Base-by-base conservation (phyloP, 208 protist species). In the Angomonas deanei region DNA sequence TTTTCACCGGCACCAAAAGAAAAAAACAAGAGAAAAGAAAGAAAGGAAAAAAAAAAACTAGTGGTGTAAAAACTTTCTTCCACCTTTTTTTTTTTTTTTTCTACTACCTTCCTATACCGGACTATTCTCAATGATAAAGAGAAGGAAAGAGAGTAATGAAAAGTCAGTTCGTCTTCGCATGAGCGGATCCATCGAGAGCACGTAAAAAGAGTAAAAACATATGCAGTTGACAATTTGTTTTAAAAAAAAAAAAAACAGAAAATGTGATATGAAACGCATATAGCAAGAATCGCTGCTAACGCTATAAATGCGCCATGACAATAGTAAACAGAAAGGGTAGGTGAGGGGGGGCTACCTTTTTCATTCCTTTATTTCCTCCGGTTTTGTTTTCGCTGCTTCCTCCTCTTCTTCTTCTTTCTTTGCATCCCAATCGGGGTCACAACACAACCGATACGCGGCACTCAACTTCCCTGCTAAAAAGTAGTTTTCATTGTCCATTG, bases 401-500 rank as follows among this genome's bases (percentile, higher is more conserved):
- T 10, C 38, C 13, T 50, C 3, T 13, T 23, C 38, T 64, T 6
- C 31, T 17, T 11, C 33, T 39, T 64, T 39, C 28, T 65, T 47
- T 32, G 46, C 48, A 64, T 93, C 87, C 84, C 87, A 93, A 0
- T 77, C 28, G 2, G 73, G 66, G 59, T 93, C 79, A 0, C 88
- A 82, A 53, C 87, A 93, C 1, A 86, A 46, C 50, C 84, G 85
- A 53, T 88, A 93, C 4, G 87, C 87, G 5, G 70, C 72, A 48
- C 87, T 93, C 36, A 93, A 69, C 68, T 93, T 93, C 5, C 87
- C 87, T 8, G 82, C 76, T 19, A 93, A 64, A 53, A 85, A 93
- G n/a, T 74, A 21, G 55, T 93, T 89, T 2, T 84, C 59, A 17
- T 73, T 61, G 48, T 80, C 64, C 23, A 72, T 64, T 2, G 82